Evolutionary conservation across 148 eudicot genomes (phyloP).

Genomic region (Rhododendron ferrugineum): DNA sequence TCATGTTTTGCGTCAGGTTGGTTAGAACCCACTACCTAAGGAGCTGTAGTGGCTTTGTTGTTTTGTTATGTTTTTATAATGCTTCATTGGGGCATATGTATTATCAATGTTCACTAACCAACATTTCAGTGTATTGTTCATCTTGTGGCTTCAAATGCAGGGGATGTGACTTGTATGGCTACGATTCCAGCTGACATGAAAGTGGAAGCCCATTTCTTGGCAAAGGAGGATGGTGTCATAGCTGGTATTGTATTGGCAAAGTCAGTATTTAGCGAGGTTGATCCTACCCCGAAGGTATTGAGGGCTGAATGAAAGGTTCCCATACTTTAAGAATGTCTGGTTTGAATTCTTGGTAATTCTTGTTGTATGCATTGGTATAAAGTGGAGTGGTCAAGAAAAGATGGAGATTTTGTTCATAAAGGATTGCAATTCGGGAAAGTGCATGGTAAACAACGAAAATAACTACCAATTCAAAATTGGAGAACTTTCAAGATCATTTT

Average conservation of each 20-base stretch:
- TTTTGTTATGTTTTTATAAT: not conserved
- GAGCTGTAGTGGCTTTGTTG: not conserved
- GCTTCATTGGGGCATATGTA: not conserved
- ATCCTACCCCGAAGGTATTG: constrained; percentile 78
- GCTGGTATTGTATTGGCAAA: constrained; percentile 93
- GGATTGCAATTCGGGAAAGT: constrained; percentile 89
- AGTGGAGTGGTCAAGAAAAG: constrained; percentile 87
- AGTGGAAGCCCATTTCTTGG: constrained; percentile 85
- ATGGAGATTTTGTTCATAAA: constrained; percentile 73
- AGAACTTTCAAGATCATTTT: not conserved
- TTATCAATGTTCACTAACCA: not conserved
- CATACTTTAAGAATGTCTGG: not conserved
- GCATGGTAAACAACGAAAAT: constrained; percentile 43
- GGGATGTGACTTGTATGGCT: constrained; percentile 89
- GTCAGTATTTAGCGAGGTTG: constrained; percentile 82
- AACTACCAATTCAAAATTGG: not conserved
- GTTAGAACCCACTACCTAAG: not conserved
- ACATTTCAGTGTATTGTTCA: constrained; percentile 1
- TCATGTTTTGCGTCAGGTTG: not conserved
- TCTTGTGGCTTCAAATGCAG: constrained; percentile 27
- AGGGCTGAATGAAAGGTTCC: not conserved
- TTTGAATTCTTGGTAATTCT: constrained; percentile 13
- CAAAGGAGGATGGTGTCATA: constrained; percentile 83
- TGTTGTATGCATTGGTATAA: constrained; percentile 25
- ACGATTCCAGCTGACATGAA: constrained; percentile 81